These are phyloP conservation scores for Pseudoperonospora humuli DNA, from an alignment of 352 stramenopile genomes.

Conservation along the genomic window DNA sequence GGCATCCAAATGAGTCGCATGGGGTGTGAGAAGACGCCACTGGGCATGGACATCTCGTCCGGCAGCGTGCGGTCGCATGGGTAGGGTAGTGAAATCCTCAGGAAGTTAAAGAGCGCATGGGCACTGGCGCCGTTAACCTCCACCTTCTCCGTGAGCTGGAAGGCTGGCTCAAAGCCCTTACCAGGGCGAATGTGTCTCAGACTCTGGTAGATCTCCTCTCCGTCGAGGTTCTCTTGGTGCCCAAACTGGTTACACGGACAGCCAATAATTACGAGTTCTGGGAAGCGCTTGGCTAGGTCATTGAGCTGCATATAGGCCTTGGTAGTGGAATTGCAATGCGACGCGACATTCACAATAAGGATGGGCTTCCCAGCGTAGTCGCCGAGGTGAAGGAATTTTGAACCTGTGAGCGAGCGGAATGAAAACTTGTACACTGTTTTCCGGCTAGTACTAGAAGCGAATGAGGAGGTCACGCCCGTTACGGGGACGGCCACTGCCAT, in stretches of 20 bases:
- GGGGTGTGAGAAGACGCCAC: conserved; percentile 70
- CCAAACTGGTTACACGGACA: conserved; percentile 80
- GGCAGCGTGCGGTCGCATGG: conserved; percentile 65
- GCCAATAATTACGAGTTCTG: conserved; percentile 60
- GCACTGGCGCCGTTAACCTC: conserved; percentile 76
- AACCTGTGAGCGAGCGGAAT: conserved; percentile 56
- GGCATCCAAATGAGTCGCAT: conserved; percentile 85
- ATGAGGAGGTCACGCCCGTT: conserved; percentile 6
- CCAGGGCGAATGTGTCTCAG: conserved; percentile 66
- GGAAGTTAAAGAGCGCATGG: conserved; percentile 74
- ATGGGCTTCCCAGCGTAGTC: conserved; percentile 61
- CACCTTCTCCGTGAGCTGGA: conserved; percentile 69
- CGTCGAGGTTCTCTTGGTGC: conserved; percentile 76
- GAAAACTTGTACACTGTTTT: conserved; percentile 74
- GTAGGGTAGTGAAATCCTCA: conserved; percentile 61
- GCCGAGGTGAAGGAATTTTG: conserved; percentile 52
- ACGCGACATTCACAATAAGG: conserved; percentile 74
- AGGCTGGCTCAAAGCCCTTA: conserved; percentile 60
- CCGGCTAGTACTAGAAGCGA: conserved; percentile 23
- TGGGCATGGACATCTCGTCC: conserved; percentile 71
- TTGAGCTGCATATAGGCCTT: conserved; percentile 71
- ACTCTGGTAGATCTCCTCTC: conserved; percentile 70
- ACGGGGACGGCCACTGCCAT: conserved; percentile 47
- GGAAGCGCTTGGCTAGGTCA: conserved; percentile 49
- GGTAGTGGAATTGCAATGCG: conserved; percentile 72